phyloP scores from a whole-genome alignment of 1,284 basidiomycete species.

The Polyporus tsugae region DNA sequence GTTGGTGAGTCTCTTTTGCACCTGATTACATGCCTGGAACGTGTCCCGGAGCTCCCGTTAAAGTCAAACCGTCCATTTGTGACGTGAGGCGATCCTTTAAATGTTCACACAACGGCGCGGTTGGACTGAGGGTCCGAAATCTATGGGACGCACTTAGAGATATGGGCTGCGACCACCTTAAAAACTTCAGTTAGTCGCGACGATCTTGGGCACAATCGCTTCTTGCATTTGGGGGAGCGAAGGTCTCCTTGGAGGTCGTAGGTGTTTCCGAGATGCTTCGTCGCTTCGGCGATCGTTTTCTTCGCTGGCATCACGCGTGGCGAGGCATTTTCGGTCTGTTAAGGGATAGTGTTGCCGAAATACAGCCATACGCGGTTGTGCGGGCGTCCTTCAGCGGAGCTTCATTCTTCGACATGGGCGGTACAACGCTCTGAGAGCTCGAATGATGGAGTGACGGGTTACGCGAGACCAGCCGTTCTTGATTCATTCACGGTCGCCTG shows the following conservation, averaged over 20 bases:
- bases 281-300: too few relatives aligned
- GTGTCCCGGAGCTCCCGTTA: neutral
- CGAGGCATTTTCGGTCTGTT: neutral
- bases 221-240: neutral
- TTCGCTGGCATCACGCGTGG: neutral
- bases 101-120: neutral
- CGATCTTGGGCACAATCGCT: neutral
- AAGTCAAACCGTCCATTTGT: neutral
- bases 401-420: too few relatives aligned
- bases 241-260: too few relatives aligned
- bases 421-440: too few relatives aligned
- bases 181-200: neutral
- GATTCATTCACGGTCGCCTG: too few relatives aligned
- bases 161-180: neutral
- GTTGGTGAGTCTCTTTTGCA: slow-evolving; percentile 64
- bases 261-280: too few relatives aligned
- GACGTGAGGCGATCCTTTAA: too few relatives aligned
- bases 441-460: too few relatives aligned
- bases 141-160: too few relatives aligned
- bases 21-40: neutral
- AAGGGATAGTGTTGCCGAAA: neutral
- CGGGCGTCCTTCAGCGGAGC: too few relatives aligned
- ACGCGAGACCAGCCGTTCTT: too few relatives aligned
- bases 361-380: neutral
- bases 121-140: neutral